Conservation (phyloP, 352 stramenopile genomes). For the Pythium dissimile region DNA sequence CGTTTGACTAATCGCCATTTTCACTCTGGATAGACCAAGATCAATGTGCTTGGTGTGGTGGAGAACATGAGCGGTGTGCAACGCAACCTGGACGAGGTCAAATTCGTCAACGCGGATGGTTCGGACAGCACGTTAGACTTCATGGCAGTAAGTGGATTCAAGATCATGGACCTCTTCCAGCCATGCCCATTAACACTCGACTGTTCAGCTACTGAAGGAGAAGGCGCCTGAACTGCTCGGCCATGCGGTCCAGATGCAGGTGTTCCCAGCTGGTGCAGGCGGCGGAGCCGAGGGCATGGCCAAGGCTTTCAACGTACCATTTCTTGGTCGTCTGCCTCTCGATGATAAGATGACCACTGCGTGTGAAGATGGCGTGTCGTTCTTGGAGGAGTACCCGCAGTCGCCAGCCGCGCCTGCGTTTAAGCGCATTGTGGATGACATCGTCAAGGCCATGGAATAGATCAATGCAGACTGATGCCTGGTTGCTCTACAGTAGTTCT, state of each 20-base stretch:
- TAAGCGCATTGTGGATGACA: constrained; percentile 65
- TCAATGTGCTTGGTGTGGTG: constrained; percentile 89
- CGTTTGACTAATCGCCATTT: not conserved
- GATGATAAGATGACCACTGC: constrained; percentile 96
- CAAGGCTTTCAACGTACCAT: constrained; percentile 94
- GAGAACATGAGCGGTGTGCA: constrained; percentile 99
- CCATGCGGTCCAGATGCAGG: constrained; percentile 77
- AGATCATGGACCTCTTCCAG: not conserved
- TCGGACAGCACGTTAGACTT: constrained; percentile 58
- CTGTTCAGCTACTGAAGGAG: constrained; percentile 66
- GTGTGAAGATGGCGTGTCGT: constrained; percentile 95
- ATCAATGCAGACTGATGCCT: too few species aligned
- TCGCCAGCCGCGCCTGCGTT: constrained; percentile 73
- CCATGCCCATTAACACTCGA: not conserved
- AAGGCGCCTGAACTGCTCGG: constrained; percentile 81
- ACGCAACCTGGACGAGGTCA: constrained; percentile 70
- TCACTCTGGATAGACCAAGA: constrained; percentile 52
- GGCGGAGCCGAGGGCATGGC: constrained; percentile 94
- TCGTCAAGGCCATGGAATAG: constrained; percentile 56
- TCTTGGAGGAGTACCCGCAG: constrained; percentile 87
- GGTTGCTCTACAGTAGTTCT: too few species aligned
- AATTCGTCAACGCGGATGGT: constrained; percentile 56
- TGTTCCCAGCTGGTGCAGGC: constrained; percentile 85
- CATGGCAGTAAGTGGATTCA: constrained; percentile 39
- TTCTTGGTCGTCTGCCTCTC: constrained; percentile 95